These are phyloP conservation scores for Clarireedia homoeocarpa DNA, from an alignment of 2,329 filamentous ascomycete species.

Conservation along the genomic window DNA sequence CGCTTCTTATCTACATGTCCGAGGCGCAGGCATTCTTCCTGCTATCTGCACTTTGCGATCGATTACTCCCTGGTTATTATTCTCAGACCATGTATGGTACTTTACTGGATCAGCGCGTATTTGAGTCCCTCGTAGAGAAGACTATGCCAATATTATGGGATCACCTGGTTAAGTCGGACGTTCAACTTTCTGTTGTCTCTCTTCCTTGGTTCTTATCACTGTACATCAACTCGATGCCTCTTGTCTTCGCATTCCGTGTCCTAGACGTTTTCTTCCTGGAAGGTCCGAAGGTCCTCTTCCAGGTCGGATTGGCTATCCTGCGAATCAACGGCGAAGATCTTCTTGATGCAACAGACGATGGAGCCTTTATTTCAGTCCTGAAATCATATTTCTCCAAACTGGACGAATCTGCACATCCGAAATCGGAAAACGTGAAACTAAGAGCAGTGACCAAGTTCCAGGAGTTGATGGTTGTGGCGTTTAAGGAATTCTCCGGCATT, in stretches of 20 bases:
- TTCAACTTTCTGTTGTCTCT: conserved; percentile 94
- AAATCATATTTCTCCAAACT: conserved; percentile 91
- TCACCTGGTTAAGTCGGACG: conserved; percentile 91
- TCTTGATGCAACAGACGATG: conserved; percentile 86
- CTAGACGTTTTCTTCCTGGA: conserved; percentile 98
- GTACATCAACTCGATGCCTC: conserved; percentile 98
- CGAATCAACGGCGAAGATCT: conserved; percentile 96
- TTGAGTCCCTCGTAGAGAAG: conserved; percentile 95
- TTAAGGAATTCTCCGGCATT: conserved; percentile 95
- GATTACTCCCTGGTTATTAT: conserved; percentile 91
- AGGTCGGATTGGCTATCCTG: conserved; percentile 92
- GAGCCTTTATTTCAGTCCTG: conserved; percentile 90
- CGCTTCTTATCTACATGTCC: conserved; percentile 97
- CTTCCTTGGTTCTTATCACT: conserved; percentile 96
- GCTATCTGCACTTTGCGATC: conserved; percentile 83
- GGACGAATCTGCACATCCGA: conserved; percentile 92
- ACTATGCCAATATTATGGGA: conserved; percentile 99
- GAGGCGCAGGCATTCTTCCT: conserved; percentile 94
- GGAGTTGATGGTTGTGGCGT: conserved; percentile 97
- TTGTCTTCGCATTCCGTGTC: conserved; percentile 94
- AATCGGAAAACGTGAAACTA: conserved; percentile 89
- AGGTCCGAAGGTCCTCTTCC: conserved; percentile 93
- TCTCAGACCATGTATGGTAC: conserved; percentile 99
- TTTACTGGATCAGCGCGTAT: conserved; percentile 90
- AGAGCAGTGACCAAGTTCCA: conserved; percentile 93